Conservation (phyloP, 2,329 filamentous ascomycete species). For the Bipolaris gigantea region DNA sequence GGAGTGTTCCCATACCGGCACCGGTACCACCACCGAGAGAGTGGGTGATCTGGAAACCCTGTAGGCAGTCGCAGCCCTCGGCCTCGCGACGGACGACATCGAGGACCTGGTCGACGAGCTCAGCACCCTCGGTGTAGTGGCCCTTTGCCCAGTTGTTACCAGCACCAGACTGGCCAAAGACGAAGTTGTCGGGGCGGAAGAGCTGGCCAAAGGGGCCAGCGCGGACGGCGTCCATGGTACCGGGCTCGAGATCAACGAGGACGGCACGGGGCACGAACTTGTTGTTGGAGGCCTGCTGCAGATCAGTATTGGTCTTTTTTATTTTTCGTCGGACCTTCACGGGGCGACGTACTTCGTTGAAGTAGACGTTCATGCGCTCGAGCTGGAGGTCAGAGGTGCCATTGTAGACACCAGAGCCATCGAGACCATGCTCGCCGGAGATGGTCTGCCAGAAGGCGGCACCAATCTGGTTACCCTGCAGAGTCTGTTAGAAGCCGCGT, state of each 20-base stretch:
- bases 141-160: slow-evolving; percentile 99
- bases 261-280: slow-evolving; percentile 99
- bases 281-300: slow-evolving; percentile 80
- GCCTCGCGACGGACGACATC: slow-evolving; percentile 99
- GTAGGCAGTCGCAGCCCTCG: slow-evolving; percentile 98
- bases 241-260: slow-evolving; percentile 98
- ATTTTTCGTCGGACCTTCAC: slow-evolving; percentile 3
- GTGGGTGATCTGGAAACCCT: slow-evolving; percentile 99
- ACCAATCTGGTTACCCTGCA: slow-evolving; percentile 99
- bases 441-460: slow-evolving; percentile 90
- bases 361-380: slow-evolving; percentile 99
- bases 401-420: slow-evolving; percentile 97
- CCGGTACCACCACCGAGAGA: slow-evolving; percentile 99
- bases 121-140: slow-evolving; percentile 99
- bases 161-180: slow-evolving; percentile 98
- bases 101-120: slow-evolving; percentile 96
- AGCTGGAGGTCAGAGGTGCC: slow-evolving; percentile 98
- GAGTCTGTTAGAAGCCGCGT: slow-evolving; percentile 34
- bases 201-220: slow-evolving; percentile 97
- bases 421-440: slow-evolving; percentile 82
- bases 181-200: slow-evolving; percentile 99
- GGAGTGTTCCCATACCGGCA: slow-evolving; percentile 99
- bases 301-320: slow-evolving; percentile 27
- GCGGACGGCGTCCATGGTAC: slow-evolving; percentile 99
- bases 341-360: slow-evolving; percentile 73